Evolutionary conservation across 31 red algal genomes (phyloP).

Genomic region (Asparagopsis taxiformis): DNA sequence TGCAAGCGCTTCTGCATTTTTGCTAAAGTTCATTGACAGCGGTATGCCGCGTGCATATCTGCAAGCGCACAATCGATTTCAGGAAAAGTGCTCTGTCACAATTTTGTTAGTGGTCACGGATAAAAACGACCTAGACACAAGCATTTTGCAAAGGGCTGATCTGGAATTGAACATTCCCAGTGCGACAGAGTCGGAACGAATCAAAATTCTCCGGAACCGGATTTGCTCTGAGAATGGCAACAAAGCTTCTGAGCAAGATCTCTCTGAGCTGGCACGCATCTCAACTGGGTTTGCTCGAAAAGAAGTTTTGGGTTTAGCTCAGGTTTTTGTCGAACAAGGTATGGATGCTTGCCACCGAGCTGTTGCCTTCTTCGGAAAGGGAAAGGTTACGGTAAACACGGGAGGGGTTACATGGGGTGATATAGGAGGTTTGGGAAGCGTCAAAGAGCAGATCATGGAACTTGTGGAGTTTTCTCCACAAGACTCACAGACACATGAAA

Average conservation of each 20-base stretch:
- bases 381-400: conserved; percentile 45
- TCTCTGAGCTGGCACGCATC: conserved; percentile 32
- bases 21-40: too few relatives aligned
- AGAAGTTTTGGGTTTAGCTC: conserved; percentile 22
- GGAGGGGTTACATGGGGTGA: conserved; percentile 88
- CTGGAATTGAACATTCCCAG: conserved; percentile 16
- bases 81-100: too few relatives aligned
- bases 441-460: conserved; percentile 75
- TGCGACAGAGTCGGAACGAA: conserved; percentile 15
- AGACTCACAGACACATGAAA: conserved; percentile 1
- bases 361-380: conserved; percentile 26
- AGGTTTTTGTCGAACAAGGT: conserved; percentile 7
- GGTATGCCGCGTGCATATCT: too few relatives aligned
- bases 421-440: conserved; percentile 84
- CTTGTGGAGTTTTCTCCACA: conserved; percentile 54
- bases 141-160: too few relatives aligned
- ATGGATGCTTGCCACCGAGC: conserved; percentile 20
- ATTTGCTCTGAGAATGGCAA: not conserved
- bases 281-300: conserved; percentile 37
- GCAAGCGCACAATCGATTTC: too few relatives aligned
- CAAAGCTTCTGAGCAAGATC: not conserved
- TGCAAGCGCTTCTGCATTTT: too few relatives aligned
- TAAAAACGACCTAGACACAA: too few relatives aligned
- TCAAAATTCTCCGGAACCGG: conserved; percentile 2
- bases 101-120: too few relatives aligned